These are phyloP conservation scores for Alternaria arbusti DNA, from an alignment of 2,329 filamentous ascomycete genomes.

Conservation along the genomic window DNA sequence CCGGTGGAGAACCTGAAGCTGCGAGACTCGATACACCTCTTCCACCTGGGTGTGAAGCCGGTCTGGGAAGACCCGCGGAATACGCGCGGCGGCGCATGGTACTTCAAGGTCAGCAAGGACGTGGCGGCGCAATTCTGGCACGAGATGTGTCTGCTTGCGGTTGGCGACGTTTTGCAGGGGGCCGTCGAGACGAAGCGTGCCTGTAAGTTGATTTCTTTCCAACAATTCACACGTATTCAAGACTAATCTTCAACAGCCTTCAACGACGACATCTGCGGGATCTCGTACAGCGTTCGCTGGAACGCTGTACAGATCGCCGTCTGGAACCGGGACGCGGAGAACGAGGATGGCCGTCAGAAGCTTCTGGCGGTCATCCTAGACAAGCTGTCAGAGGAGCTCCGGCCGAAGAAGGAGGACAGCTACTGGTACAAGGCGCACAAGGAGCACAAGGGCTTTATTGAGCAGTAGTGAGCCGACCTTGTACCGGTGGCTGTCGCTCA, in stretches of 20 bases:
- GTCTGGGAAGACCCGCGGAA: constrained; percentile 90
- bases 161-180: constrained; percentile 79
- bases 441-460: constrained; percentile 78
- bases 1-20: constrained; percentile 74
- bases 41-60: constrained; percentile 81
- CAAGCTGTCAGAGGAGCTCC: constrained; percentile 74
- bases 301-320: constrained; percentile 87
- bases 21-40: constrained; percentile 73
- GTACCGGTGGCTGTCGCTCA: not conserved
- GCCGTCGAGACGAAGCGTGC: constrained; percentile 66
- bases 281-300: constrained; percentile 86
- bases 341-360: constrained; percentile 77
- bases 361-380: constrained; percentile 76
- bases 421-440: constrained; percentile 90
- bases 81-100: constrained; percentile 85
- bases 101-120: constrained; percentile 84
- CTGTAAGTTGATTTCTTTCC: constrained; percentile 56
- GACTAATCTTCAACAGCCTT: constrained; percentile 41
- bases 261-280: constrained; percentile 85
- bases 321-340: constrained; percentile 89
- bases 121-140: constrained; percentile 78
- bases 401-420: constrained; percentile 66
- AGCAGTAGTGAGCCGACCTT: constrained; percentile 18
- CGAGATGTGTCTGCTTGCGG: constrained; percentile 79
- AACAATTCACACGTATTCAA: not conserved